Percentiles rank a stretch among this genome's conserved stretches.
Evolutionary conservation across 202 grass and related monocot species (phyloP).

Genomic region (Digitaria exilis): DNA sequence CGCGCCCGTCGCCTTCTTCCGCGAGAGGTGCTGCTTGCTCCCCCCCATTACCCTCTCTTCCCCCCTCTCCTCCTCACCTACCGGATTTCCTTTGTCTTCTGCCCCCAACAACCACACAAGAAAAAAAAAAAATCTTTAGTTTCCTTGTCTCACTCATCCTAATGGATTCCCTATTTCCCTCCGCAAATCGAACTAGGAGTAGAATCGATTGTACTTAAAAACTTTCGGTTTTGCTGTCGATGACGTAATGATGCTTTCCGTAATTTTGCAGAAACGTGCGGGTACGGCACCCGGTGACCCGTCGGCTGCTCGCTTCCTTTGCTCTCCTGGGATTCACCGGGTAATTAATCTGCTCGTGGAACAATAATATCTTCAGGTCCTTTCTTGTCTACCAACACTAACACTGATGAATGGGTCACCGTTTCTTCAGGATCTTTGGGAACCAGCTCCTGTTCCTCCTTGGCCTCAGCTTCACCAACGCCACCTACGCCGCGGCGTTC

Average conservation of each 20-base stretch:
- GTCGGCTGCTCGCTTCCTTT: conserved; percentile 63
- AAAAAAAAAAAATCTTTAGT: not conserved
- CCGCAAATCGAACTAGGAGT: not conserved
- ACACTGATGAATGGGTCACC: not conserved
- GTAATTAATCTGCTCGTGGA: conserved; percentile 38
- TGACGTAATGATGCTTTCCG: not conserved
- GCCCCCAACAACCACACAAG: not conserved
- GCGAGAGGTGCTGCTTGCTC: conserved; percentile 64
- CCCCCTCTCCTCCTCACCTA: not conserved
- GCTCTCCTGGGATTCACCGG: conserved; percentile 86
- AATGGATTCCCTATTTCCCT: not conserved
- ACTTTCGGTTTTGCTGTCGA: not conserved
- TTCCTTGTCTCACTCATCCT: not conserved
- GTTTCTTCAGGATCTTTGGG: conserved; percentile 69
- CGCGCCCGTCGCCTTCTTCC: conserved; percentile 66
- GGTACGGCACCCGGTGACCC: conserved; percentile 50
- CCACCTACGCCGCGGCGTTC: conserved; percentile 84
- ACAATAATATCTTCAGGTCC: not conserved
- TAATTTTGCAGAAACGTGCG: conserved; percentile 46
- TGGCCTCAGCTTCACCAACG: conserved; percentile 83
- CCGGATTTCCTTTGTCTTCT: not conserved
- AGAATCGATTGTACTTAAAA: not conserved
- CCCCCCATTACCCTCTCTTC: fast-evolving
- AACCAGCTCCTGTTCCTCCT: conserved; percentile 95
- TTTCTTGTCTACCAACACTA: not conserved